phyloP scores from a whole-genome alignment of 768 basidiomycete genomes.

The Serendipita indica region DNA sequence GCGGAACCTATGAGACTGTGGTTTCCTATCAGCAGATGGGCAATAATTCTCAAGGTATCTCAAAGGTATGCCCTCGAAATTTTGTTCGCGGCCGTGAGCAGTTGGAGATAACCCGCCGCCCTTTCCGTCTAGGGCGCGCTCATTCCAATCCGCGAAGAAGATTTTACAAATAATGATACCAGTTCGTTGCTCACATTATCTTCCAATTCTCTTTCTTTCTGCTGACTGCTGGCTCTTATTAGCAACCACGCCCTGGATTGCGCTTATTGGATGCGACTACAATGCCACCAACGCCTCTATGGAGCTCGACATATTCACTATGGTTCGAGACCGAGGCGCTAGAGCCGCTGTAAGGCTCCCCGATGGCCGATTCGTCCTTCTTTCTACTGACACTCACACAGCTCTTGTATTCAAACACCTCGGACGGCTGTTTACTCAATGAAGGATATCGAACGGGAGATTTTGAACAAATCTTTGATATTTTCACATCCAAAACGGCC shows the following conservation, averaged over 20 bases:
- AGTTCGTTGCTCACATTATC: constrained; percentile 24
- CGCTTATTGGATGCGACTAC: constrained; percentile 66
- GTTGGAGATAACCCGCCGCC: background rate
- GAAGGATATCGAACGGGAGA: constrained; percentile 46
- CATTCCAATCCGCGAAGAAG: background rate
- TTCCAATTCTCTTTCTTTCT: background rate
- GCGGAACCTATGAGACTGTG: background rate
- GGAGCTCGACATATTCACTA: constrained; percentile 63
- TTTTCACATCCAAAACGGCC: constrained; percentile 56
- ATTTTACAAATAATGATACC: constrained; percentile 19
- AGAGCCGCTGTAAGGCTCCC: constrained; percentile 48
- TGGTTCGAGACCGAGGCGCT: constrained; percentile 65
- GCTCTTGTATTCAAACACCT: constrained; percentile 66
- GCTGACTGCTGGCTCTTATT: background rate
- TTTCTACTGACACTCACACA: constrained; percentile 20
- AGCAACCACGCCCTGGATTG: constrained; percentile 82
- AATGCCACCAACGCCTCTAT: constrained; percentile 52
- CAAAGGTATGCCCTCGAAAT: background rate
- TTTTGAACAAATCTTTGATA: constrained; percentile 61
- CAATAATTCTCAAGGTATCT: constrained; percentile 8
- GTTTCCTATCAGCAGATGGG: constrained; percentile 3
- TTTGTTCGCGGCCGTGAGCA: background rate
- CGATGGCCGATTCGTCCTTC: background rate
- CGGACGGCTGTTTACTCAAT: constrained; percentile 62
- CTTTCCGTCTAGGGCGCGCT: background rate